Evolutionary conservation across 2,329 filamentous ascomycete genomes (phyloP), one percentile per base, ranked within the genome.

Genomic region (Monosporascus sp.): DNA sequence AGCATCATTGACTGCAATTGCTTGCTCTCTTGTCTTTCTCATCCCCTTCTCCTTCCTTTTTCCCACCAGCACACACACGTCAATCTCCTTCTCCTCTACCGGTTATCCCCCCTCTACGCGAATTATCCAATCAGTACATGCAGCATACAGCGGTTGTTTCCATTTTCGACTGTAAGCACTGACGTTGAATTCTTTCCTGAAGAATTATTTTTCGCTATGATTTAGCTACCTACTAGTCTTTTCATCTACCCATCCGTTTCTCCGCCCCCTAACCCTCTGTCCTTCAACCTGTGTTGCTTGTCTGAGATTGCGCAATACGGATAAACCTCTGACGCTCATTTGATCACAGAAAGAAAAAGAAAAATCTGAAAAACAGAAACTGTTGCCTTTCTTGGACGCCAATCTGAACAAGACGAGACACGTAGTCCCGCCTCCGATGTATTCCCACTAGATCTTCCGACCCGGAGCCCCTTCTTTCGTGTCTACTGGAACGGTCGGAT

Each of bases 401-500:
- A 15, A 46, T 24, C 43, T 8, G 43, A 24, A 46, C 9, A 35
- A 35, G 7, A 46, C 43, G 22, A 26, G 22, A 43, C 50, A 48
- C 48, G 47, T 50, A 50, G 31, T 55, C 20, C 20, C 14, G 40
- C 40, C 40, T 43, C 40, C 40, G 40, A 43, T 18, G 22, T 20
- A 18, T 20, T 43, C 40, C n/a, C 40, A 43, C 17, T 43, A 14
- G n/a, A 14, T 24, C 22, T 28, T 31, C 24, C 43, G 22, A 46
- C n/a, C n/a, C 5, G 43, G 43, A 20, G 31, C 31, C 11, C 58
- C 51, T 51, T 56, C 50, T 58, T 61, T 58, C 56, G 63, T 65
- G 64, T 66, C 63, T 58, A 56, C 56, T 58, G 60, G 62, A 63
- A 52, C 66, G 65, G 60, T 56, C 58, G 63, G 64, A 58, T 44